phyloP scores from a whole-genome alignment of 208 protist species.

The Trypanosoma brucei region DNA sequence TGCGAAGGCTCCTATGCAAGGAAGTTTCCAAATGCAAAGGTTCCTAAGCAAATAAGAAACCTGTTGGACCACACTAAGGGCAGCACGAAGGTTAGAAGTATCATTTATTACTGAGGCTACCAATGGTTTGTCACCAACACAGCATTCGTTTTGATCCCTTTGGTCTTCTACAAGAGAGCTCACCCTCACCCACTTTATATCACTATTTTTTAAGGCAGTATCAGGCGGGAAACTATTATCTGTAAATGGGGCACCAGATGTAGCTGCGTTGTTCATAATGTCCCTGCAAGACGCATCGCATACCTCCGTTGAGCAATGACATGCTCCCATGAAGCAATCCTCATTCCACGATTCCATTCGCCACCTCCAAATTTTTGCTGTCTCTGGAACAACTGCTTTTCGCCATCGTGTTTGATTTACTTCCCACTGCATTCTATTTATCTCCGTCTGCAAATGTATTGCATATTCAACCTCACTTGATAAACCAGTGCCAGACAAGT shows the following conservation, averaged over 20 bases:
- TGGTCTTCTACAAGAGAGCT: constrained; percentile 13
- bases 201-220: constrained; percentile 14
- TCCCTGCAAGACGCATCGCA: neutral
- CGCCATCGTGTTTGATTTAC: constrained; percentile 6
- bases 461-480: constrained; percentile 26
- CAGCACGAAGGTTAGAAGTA: constrained; percentile 40
- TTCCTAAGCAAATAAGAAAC: constrained; percentile 19
- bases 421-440: constrained; percentile 32
- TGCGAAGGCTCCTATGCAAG: constrained; percentile 28
- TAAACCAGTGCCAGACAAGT: constrained; percentile 30
- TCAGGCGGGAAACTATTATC: constrained; percentile 28
- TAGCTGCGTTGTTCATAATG: constrained; percentile 4
- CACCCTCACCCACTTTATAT: constrained; percentile 24
- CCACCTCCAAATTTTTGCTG: constrained; percentile 16
- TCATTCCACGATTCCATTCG: constrained; percentile 13
- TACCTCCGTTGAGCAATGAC: neutral
- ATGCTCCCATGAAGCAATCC: neutral
- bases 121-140: constrained; percentile 17
- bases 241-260: constrained; percentile 18
- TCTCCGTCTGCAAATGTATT: constrained; percentile 35
- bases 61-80: constrained; percentile 45
- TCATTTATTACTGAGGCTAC: constrained; percentile 33
- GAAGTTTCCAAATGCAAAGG: constrained; percentile 28
- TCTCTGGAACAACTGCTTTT: constrained; percentile 23
- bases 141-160: constrained; percentile 18